These are phyloP conservation scores for Lentinus polychrous DNA, from an alignment of 1,284 basidiomycete species.

Conservation along the genomic window DNA sequence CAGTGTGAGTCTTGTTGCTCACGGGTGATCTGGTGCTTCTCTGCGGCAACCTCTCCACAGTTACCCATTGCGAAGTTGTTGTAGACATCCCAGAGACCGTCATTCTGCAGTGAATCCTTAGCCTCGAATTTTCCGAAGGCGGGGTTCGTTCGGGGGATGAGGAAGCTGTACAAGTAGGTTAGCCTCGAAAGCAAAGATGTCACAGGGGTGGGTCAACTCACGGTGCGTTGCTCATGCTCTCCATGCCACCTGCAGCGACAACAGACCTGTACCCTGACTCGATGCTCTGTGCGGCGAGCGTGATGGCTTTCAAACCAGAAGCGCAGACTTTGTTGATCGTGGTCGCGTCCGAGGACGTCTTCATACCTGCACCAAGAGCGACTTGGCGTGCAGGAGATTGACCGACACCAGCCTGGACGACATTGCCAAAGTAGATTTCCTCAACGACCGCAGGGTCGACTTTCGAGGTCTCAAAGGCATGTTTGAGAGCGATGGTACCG, in stretches of 20 bases:
- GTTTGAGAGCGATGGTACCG: slow-evolving; percentile 85
- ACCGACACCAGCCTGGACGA: slow-evolving; percentile 92
- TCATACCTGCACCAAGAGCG: slow-evolving; percentile 81
- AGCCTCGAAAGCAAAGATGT: neutral
- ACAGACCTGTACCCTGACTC: slow-evolving; percentile 81
- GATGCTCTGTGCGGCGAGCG: slow-evolving; percentile 89
- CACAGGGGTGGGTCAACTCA: slow-evolving; percentile 35
- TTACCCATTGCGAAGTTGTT: slow-evolving; percentile 96
- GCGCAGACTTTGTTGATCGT: slow-evolving; percentile 99
- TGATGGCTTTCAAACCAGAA: slow-evolving; percentile 92
- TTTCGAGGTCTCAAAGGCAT: slow-evolving; percentile 76
- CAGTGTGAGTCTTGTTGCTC: slow-evolving; percentile 87
- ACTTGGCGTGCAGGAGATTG: slow-evolving; percentile 96
- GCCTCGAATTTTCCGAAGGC: slow-evolving; percentile 86
- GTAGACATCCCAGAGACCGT: slow-evolving; percentile 96
- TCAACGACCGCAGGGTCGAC: slow-evolving; percentile 81
- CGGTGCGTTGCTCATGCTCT: slow-evolving; percentile 97
- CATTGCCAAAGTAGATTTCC: slow-evolving; percentile 96
- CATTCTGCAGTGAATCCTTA: slow-evolving; percentile 84
- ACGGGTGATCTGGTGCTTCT: slow-evolving; percentile 78
- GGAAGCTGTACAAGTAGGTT: slow-evolving; percentile 56
- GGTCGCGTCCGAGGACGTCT: slow-evolving; percentile 86
- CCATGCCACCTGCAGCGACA: slow-evolving; percentile 93
- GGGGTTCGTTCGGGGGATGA: slow-evolving; percentile 83
- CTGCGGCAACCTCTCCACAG: slow-evolving; percentile 87